Evolutionary conservation across 352 stramenopile species (phyloP), one percentile per base, ranked within the genome.

Genomic region (Pilasporangium apinafurcum): DNA sequence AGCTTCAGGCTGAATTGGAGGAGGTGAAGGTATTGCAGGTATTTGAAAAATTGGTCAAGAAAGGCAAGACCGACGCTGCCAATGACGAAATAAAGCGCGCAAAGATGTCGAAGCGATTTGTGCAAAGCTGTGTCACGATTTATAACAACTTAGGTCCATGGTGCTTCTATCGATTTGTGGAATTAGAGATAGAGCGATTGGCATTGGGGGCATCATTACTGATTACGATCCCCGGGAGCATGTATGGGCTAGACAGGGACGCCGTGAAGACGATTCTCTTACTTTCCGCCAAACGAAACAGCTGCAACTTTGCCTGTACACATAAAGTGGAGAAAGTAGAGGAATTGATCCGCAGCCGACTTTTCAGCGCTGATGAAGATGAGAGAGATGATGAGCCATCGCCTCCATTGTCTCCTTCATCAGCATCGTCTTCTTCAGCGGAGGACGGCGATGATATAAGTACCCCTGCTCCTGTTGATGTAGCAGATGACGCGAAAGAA

Each of bases 121-220:
- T 70, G 31, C 59, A 70, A 26, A 68, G 48, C 39, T 88, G 77
- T 22, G 48, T 76, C 8, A 65, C 58, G 0, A 63, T 88, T 1
- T 86, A 77, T 63, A 71, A 70, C 42, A 71, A 67, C n/a, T 49
- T 87, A 9, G 80, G 80, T 0, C 51, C 61, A 2, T 92, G 80
- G 80, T 92, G 80, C 49, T 76, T 81, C 50, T 89, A 88, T 40
- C 66, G 54, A 10, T 89, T 75, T 21, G 56, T 82, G 1, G 72
- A 89, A 25, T 28, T 92, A n/a, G 77, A 92, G 49, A 66, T 92
- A 20, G 56, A 86, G 44, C 65, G 76, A 10, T 48, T 76, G 14
- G 76, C 80, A 0, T 66, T 72, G 43, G 59, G 58, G 13, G 63
- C 62, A 18, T 80, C 74, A n/a, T 28, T 82, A 27, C 50, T 83